A percentile compares a stretch with the other conserved stretches of the same genome.
Conservation (phyloP, 2,329 filamentous ascomycete species). For the Talaromyces atroroseus region DNA sequence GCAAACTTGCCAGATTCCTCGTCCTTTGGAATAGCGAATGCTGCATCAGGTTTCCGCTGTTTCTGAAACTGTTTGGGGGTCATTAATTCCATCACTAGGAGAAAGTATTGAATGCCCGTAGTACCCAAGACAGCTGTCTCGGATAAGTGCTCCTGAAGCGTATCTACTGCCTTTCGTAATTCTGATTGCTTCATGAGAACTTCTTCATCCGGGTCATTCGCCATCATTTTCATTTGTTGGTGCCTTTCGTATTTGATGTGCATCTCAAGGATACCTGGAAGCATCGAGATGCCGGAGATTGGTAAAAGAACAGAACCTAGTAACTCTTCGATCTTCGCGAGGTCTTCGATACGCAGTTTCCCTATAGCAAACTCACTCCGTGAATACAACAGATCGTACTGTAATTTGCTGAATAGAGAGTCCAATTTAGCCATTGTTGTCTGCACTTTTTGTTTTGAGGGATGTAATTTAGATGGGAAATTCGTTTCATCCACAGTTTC, state of each 20-base stretch:
- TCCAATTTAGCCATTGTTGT: conserved; percentile 48
- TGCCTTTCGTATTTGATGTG: not conserved
- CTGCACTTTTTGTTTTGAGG: conserved; percentile 31
- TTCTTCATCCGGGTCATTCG: not conserved
- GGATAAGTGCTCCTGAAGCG: not conserved
- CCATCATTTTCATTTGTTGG: not conserved
- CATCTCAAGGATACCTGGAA: not conserved
- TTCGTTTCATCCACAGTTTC: conserved; percentile 23
- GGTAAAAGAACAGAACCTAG: not conserved
- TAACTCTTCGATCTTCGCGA: conserved; percentile 26
- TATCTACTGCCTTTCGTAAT: not conserved
- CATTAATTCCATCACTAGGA: not conserved
- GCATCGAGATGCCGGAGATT: not conserved
- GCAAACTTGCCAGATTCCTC: not conserved
- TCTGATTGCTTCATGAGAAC: not conserved
- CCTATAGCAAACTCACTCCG: conserved; percentile 69
- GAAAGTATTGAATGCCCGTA: not conserved
- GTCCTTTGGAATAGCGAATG: not conserved
- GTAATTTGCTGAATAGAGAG: conserved; percentile 60
- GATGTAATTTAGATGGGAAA: conserved; percentile 18
- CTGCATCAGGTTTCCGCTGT: not conserved
- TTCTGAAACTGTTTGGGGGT: not conserved
- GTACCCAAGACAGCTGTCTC: not conserved
- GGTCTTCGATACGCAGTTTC: conserved; percentile 60
- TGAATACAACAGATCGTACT: conserved; percentile 63